phyloP scores from a whole-genome alignment of 345 rosid genomes.

The Citrus medica region DNA sequence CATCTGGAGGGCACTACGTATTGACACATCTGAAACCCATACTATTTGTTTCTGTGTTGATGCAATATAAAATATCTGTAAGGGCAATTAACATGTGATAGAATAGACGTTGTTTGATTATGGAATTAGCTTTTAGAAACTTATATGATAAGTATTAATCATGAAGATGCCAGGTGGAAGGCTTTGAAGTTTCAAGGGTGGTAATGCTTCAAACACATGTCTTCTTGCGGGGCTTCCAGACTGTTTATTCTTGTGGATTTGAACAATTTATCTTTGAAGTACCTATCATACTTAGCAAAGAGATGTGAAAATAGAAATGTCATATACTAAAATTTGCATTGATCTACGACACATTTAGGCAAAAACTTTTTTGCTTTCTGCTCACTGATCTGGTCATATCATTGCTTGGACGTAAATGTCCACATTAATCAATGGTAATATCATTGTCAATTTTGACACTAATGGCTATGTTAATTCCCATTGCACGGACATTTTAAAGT shows the following conservation, averaged over 20 bases:
- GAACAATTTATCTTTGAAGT: not conserved
- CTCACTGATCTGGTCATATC: not conserved
- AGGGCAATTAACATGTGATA: not conserved
- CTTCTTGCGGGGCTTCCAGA: not conserved
- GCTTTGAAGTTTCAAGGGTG: not conserved
- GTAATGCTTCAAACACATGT: not conserved
- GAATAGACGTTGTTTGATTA: not conserved
- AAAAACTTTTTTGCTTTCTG: not conserved
- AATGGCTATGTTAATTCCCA: not conserved
- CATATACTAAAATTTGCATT: not conserved
- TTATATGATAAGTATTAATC: not conserved
- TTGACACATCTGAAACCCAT: constrained; percentile 24
- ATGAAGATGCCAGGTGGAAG: not conserved
- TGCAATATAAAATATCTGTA: not conserved
- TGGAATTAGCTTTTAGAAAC: constrained; percentile 1
- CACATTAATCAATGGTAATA: not conserved
- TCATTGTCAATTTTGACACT: not conserved
- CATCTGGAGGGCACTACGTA: constrained; percentile 95
- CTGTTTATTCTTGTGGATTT: not conserved
- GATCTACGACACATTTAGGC: not conserved
- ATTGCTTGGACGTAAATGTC: no score
- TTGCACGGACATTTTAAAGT: not conserved
- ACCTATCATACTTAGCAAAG: not conserved
- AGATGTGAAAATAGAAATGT: not conserved
- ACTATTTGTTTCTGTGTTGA: not conserved